These are phyloP conservation scores for Aureobasidium sp. DNA, from an alignment of 2,329 filamentous ascomycete genomes.

Conservation along the genomic window DNA sequence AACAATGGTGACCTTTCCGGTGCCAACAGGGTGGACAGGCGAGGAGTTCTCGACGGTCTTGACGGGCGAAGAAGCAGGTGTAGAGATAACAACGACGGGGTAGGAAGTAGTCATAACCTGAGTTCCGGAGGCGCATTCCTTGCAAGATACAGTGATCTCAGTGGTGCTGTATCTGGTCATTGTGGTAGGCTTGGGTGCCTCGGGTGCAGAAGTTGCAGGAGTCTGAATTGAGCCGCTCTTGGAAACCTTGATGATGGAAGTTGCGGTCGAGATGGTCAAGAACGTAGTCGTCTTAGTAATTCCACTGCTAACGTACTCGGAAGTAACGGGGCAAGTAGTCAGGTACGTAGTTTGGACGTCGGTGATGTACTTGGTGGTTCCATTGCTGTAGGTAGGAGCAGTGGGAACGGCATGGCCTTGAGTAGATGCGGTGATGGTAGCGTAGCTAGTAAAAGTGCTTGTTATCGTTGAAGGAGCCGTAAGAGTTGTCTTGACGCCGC, in stretches of 20 bases:
- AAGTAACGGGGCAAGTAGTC: conserved; percentile 13
- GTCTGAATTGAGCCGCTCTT: not conserved
- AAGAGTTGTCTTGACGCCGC: not conserved
- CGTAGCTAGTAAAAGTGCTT: not conserved
- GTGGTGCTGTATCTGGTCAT: conserved; percentile 18
- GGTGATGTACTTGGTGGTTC: not conserved
- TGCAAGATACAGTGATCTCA: conserved; percentile 27
- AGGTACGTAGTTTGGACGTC: conserved; percentile 7
- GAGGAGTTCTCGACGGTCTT: not conserved
- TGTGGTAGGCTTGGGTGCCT: conserved; percentile 14
- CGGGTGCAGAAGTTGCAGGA: not conserved
- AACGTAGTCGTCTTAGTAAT: conserved; percentile 5
- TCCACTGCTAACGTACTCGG: not conserved
- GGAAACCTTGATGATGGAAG: conserved; percentile 1
- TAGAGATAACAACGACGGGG: not conserved
- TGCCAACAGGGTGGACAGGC: not conserved
- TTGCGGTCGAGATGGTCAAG: not conserved
- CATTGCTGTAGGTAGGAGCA: not conserved
- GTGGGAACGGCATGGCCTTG: not conserved
- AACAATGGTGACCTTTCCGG: conserved; percentile 6
- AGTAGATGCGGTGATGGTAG: not conserved
- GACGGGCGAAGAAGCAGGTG: not conserved
- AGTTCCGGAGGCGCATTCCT: conserved; percentile 23
- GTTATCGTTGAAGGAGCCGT: not conserved
- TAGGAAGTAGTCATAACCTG: conserved; percentile 8